phyloP scores from a whole-genome alignment of 176 grass and related monocot genomes.

The Raddia guianensis region DNA sequence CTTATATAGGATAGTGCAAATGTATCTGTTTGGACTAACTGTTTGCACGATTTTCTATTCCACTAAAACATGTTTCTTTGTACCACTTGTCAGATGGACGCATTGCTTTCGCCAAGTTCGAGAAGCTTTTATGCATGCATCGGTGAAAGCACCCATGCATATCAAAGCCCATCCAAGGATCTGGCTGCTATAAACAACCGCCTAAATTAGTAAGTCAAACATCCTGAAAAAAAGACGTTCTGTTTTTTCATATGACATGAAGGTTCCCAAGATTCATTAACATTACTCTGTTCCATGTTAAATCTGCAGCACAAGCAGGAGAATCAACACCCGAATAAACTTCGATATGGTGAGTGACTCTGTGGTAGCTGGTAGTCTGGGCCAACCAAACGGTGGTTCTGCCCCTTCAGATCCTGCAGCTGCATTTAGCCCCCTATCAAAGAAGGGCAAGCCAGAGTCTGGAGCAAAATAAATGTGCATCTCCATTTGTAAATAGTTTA shows the following conservation, averaged over 20 bases:
- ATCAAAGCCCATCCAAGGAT: constrained; percentile 84
- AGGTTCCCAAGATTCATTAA: constrained; percentile 22
- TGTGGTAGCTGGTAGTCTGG: constrained; percentile 76
- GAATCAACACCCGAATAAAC: constrained; percentile 75
- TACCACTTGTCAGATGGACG: constrained; percentile 69
- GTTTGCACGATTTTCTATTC: not conserved
- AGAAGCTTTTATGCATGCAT: constrained; percentile 96
- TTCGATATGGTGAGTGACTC: constrained; percentile 93
- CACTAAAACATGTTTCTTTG: constrained; percentile 31
- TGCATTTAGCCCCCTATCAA: constrained; percentile 60
- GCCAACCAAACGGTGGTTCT: constrained; percentile 63
- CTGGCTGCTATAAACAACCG: constrained; percentile 77
- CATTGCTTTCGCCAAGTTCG: constrained; percentile 78
- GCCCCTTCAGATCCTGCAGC: constrained; percentile 50
- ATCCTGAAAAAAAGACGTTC: constrained; percentile 11
- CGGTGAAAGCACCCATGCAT: constrained; percentile 88
- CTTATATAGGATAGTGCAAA: constrained; percentile 4
- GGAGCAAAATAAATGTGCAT: constrained; percentile 41
- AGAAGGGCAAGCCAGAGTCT: constrained; percentile 58
- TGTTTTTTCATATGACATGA: constrained; percentile 8
- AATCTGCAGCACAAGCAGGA: constrained; percentile 59
- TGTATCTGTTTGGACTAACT: not conserved
- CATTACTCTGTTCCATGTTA: constrained; percentile 20
- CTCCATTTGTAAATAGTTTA: constrained; percentile 52
- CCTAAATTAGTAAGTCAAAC: constrained; percentile 69